Conservation (phyloP, 306 rosid genomes). For the apple (Malus domestica) region ASM211411v1 NC_041797.1:6996001-6996500, state of each 20-base stretch:
- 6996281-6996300: too few species aligned
- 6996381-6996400: slow-evolving; percentile 31
- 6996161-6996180: too few species aligned
- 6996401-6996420: slow-evolving; percentile 19
- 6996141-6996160: too few species aligned
- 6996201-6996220: neutral
- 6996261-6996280: fast-evolving
- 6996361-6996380: slow-evolving; percentile 31
- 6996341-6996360: slow-evolving; percentile 28
- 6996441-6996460: slow-evolving; percentile 43
- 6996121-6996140: too few species aligned
- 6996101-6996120: too few species aligned
- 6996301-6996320: slow-evolving; percentile 10
- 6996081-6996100: neutral
- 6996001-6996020: too few species aligned
- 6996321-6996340: slow-evolving; percentile 46
- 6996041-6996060: too few species aligned
- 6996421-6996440: slow-evolving; percentile 24
- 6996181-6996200: too few species aligned
- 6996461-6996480: slow-evolving; percentile 46
- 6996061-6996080: too few species aligned
- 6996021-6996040: too few species aligned
- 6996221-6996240: too few species aligned
- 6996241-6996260: too few species aligned
- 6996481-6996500: slow-evolving; percentile 59